Conservation (phyloP, 1,139 yeast species). For the Sugiyamaella novakii region DNA sequence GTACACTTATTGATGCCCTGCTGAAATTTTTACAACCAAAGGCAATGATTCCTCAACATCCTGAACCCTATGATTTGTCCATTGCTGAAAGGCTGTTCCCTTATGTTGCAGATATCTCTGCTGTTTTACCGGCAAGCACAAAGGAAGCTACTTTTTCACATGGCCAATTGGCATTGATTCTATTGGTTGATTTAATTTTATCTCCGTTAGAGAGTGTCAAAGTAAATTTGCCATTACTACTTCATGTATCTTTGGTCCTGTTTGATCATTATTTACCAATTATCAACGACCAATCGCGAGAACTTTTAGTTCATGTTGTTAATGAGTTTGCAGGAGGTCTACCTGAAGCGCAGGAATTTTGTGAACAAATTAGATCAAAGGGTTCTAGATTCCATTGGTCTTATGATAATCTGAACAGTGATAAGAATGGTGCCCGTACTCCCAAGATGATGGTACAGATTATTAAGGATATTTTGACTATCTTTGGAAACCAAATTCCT, state of each 20-base stretch:
- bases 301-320: slow-evolving; percentile 71
- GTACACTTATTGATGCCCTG: slow-evolving; percentile 62
- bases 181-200: slow-evolving; percentile 76
- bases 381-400: slow-evolving; percentile 63
- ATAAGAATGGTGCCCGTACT: slow-evolving; percentile 78
- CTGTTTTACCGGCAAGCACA: slow-evolving; percentile 57
- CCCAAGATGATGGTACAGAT: slow-evolving; percentile 86
- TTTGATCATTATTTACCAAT: slow-evolving; percentile 84
- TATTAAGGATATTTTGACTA: slow-evolving; percentile 62
- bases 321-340: slow-evolving; percentile 62
- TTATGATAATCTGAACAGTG: slow-evolving; percentile 80
- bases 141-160: slow-evolving; percentile 80
- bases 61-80: slow-evolving; percentile 39
- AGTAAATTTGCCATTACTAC: slow-evolving; percentile 64
- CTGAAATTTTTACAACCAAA: slow-evolving; percentile 75
- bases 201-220: slow-evolving; percentile 42
- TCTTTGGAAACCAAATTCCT: slow-evolving; percentile 54
- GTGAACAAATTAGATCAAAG: slow-evolving; percentile 17
- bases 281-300: slow-evolving; percentile 83
- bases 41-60: slow-evolving; percentile 77
- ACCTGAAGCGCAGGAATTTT: slow-evolving; percentile 46
- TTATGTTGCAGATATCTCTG: slow-evolving; percentile 72
- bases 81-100: slow-evolving; percentile 50
- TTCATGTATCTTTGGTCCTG: slow-evolving; percentile 79
- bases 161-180: slow-evolving; percentile 80